phyloP scores from a whole-genome alignment of 495 filamentous ascomycete genomes.

The Podospora pseudopauciseta region DNA sequence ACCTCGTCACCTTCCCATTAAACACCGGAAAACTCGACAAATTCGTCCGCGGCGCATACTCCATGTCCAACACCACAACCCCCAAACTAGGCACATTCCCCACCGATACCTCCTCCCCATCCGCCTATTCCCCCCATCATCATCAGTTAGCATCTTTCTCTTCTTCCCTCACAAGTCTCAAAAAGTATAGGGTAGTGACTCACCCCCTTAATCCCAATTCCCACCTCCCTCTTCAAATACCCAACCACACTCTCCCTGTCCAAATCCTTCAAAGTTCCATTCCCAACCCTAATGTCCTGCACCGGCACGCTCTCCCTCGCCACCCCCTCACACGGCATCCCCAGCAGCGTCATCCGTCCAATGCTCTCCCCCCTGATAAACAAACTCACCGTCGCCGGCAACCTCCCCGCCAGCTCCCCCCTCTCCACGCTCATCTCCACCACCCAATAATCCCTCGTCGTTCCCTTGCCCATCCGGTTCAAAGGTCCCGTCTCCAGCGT shows the following conservation, averaged over 20 bases:
- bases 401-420: conserved; percentile 21
- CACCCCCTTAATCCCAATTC: conserved; percentile 21
- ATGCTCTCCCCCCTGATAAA: conserved; percentile 23
- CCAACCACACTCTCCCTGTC: conserved; percentile 7
- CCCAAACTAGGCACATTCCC: conserved; percentile 21
- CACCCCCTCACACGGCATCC: conserved; percentile 20
- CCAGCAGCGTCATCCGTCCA: conserved; percentile 23
- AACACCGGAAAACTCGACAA: conserved; percentile 23
- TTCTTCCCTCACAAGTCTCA: not conserved
- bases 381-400: conserved; percentile 33
- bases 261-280: conserved; percentile 10
- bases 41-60: conserved; percentile 17
- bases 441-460: conserved; percentile 29
- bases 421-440: conserved; percentile 33
- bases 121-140: conserved; percentile 11
- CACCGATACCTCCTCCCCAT: conserved; percentile 15
- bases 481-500: not conserved
- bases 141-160: not conserved
- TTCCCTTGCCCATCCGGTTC: not conserved
- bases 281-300: conserved; percentile 11
- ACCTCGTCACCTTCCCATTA: conserved; percentile 19
- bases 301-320: conserved; percentile 19
- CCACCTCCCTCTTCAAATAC: conserved; percentile 23
- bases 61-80: conserved; percentile 21
- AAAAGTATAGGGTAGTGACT: conserved; percentile 5